phyloP scores from a whole-genome alignment of 345 rosid genomes.

The Lumnitzera littorea region DNA sequence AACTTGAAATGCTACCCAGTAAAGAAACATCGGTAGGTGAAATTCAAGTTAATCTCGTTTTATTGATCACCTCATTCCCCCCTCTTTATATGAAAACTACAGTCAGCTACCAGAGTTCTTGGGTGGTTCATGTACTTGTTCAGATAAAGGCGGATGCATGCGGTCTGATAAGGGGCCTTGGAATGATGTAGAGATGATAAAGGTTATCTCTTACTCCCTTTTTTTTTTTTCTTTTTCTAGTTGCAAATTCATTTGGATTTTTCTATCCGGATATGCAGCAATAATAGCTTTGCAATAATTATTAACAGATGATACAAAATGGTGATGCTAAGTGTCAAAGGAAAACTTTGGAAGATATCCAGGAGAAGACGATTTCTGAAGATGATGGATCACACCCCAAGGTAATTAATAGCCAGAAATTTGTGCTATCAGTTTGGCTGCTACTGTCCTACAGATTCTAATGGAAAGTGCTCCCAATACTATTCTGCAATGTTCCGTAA shows the following conservation, averaged over 20 bases:
- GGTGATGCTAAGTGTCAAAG: constrained; percentile 55
- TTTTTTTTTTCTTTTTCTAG: no score
- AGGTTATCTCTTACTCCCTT: constrained; percentile 24
- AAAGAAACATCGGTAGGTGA: no score
- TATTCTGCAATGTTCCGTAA: no score
- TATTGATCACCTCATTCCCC: no score
- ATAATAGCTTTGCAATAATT: no score
- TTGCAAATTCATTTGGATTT: background rate
- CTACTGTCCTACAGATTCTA: no score
- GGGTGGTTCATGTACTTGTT: constrained; percentile 86
- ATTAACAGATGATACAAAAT: constrained; percentile 53
- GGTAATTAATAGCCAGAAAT: constrained; percentile 15
- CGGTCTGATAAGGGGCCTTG: constrained; percentile 96
- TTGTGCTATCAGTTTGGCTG: background rate
- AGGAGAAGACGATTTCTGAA: constrained; percentile 48
- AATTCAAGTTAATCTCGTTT: no score
- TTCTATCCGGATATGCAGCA: background rate
- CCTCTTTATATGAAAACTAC: background rate
- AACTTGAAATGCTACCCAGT: no score
- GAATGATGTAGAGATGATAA: constrained; percentile 67
- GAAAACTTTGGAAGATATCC: constrained; percentile 32
- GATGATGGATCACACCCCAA: constrained; percentile 18
- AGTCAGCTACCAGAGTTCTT: constrained; percentile 88
- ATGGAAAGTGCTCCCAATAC: no score
- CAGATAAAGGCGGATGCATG: constrained; percentile 86